phyloP scores from a whole-genome alignment of 768 basidiomycete genomes.

The Royoungia palumana region DNA sequence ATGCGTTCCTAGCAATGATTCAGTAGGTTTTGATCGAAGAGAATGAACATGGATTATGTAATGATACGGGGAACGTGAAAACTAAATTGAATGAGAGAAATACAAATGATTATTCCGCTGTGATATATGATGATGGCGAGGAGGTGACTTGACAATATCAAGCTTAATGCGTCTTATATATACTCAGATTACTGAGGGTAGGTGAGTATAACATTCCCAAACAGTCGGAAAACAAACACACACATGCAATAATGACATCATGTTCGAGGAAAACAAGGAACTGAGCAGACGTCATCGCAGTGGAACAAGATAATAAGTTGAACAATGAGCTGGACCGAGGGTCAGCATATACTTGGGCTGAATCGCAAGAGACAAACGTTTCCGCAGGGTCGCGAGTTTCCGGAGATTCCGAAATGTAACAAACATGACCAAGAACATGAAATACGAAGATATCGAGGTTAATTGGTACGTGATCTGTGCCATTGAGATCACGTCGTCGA shows the following conservation, averaged over 20 bases:
- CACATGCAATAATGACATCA: background rate
- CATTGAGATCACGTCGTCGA: conserved; percentile 23
- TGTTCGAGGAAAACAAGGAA: too few species aligned
- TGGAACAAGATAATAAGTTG: background rate
- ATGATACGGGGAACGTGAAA: background rate
- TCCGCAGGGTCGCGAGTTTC: conserved; percentile 2
- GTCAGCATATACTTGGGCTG: background rate
- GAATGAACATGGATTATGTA: background rate
- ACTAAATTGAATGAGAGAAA: background rate
- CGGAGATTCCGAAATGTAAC: conserved; percentile 2
- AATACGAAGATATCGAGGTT: conserved; percentile 13
- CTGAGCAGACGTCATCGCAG: background rate
- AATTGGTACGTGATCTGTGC: conserved; percentile 10
- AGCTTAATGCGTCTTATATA: background rate
- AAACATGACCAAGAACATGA: conserved; percentile 7
- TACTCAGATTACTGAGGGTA: conserved; percentile 4
- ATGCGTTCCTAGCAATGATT: background rate
- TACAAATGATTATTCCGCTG: background rate
- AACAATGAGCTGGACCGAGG: conserved; percentile 5
- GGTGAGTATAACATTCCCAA: background rate
- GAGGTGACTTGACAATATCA: background rate
- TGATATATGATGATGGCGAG: background rate
- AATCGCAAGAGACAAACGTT: conserved; percentile 1
- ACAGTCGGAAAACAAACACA: background rate
- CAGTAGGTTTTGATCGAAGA: background rate